A percentile compares a stretch with the other conserved stretches of the same genome.
These are phyloP conservation scores for Marchantia polymorpha DNA, from an alignment of 225 moss, liverwort and hornwort species.

Conservation along the genomic window DNA sequence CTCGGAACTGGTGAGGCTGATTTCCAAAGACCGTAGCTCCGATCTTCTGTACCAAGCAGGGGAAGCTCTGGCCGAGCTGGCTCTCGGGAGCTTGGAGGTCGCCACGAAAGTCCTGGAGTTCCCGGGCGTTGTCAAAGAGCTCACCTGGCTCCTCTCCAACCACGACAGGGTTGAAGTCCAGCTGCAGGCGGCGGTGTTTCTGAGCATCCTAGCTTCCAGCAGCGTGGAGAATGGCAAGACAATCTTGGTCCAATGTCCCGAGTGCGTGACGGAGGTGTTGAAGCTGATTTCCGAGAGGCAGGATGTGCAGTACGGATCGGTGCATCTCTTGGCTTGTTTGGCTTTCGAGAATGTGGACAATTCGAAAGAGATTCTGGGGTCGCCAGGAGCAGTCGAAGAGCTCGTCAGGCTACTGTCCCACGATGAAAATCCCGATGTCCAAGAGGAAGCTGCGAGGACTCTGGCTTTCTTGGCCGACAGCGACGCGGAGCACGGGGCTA, in stretches of 20 bases:
- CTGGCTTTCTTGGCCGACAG: conserved; percentile 23
- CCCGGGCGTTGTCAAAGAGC: conserved; percentile 17
- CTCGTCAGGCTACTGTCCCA: conserved; percentile 15
- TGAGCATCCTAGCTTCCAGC: conserved; percentile 25
- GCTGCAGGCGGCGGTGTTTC: conserved; percentile 18
- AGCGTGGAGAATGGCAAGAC: conserved; percentile 16
- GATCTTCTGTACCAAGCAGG: conserved; percentile 23
- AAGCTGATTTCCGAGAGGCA: conserved; percentile 21
- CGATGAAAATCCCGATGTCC: conserved; percentile 21
- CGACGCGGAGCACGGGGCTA: conserved; percentile 18
- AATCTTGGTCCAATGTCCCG: conserved; percentile 18
- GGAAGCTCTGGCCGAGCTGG: conserved; percentile 17
- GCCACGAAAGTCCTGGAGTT: conserved; percentile 15
- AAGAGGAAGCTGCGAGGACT: conserved; percentile 23
- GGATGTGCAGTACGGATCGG: conserved; percentile 22
- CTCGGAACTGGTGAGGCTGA: conserved; percentile 6
- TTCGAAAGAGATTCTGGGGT: conserved; percentile 13
- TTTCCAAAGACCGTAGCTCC: conserved; percentile 10
- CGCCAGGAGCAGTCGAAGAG: conserved; percentile 18
- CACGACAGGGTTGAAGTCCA: conserved; percentile 15
- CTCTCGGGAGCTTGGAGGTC: not conserved
- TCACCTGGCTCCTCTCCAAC: conserved; percentile 16
- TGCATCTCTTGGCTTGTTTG: conserved; percentile 21
- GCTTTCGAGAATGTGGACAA: conserved; percentile 20
- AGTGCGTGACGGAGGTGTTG: conserved; percentile 15